Percentiles rank a stretch among this genome's conserved stretches.
Evolutionary conservation across 805 yeast species (phyloP).

Genomic region (Blastobotrys americana): DNA sequence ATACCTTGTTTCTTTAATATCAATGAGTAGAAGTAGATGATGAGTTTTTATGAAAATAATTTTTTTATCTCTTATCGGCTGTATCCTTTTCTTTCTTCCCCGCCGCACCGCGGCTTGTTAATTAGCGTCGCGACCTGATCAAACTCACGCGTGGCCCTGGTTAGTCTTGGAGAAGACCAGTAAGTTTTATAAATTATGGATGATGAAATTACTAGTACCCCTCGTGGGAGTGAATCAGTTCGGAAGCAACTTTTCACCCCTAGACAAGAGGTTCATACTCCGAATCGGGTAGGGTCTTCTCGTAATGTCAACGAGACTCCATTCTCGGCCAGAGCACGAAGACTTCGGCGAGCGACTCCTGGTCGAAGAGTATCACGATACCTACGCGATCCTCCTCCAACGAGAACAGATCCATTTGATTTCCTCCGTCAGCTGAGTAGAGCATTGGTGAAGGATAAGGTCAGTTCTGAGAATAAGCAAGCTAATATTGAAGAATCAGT

Average conservation of each 20-base stretch:
- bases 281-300: neutral
- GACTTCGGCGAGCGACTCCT: constrained; percentile 18
- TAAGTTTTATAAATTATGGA: too few species aligned
- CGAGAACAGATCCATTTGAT: constrained; percentile 14
- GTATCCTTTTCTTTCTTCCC: too few species aligned
- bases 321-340: neutral
- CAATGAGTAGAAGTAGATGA: too few species aligned
- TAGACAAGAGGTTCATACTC: neutral
- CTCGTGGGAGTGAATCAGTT: too few species aligned
- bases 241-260: neutral
- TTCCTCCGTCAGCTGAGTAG: constrained; percentile 18
- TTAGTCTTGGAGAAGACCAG: too few species aligned
- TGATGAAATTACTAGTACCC: too few species aligned
- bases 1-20: too few species aligned
- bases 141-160: too few species aligned
- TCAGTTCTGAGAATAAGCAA: neutral
- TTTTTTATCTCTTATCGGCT: too few species aligned
- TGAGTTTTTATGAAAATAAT: too few species aligned
- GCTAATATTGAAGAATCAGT: neutral
- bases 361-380: constrained; percentile 11
- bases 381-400: constrained; percentile 4
- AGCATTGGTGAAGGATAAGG: constrained; percentile 15
- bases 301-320: neutral
- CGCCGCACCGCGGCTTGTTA: too few species aligned
- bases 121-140: too few species aligned